Evolutionary conservation across 805 yeast genomes (phyloP), one percentile per base, ranked within the genome.

Genomic region (Gaillardinia entomophila): DNA sequence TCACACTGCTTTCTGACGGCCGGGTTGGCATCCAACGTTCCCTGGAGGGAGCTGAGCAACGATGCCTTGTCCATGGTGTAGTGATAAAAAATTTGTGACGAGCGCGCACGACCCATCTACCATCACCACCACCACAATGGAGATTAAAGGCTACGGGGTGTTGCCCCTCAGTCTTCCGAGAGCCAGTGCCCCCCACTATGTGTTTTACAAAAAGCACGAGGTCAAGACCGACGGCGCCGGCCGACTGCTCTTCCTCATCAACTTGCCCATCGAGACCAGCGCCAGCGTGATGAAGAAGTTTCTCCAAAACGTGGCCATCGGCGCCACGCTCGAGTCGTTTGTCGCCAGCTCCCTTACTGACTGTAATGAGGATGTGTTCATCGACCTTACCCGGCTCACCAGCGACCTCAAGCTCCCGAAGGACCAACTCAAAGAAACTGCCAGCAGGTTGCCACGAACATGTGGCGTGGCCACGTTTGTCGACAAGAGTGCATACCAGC

Each of bases 381-480:
- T 48, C 43, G 50, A 79, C 48, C 55, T 83, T 32, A 66, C 79
- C 1, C 66, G 67, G 36, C 61, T 82, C 33, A 78, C 88, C 0
- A 73, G 80, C 11, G 82, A 78, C 35, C 49, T 73, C 34, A 66
- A 67, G 46, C 58, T 68, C 31, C 40, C 35, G 12, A 48, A 45
- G 20, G 51, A 49, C 12, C 43, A 45, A 10, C 45, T 41, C 14
- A 57, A 51, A 28, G 55, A 40, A 16, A 49, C 48, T 10, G 55
- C 57, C 2, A 45, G 69, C 34, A 76, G 68, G 42, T 62, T 82
- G 25, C 94, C 94, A 27, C 75, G 77, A 46, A 79, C 82, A 37
- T 79, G 89, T 41, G 90, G 85, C 0, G 62, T 86, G 6, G 68
- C 86, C 27, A 76, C 78, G 18, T 79, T 87, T 50, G 73, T 88